Conservation (phyloP, 2,329 filamentous ascomycete species). For the Davidsoniella neocaledoniae region DNA sequence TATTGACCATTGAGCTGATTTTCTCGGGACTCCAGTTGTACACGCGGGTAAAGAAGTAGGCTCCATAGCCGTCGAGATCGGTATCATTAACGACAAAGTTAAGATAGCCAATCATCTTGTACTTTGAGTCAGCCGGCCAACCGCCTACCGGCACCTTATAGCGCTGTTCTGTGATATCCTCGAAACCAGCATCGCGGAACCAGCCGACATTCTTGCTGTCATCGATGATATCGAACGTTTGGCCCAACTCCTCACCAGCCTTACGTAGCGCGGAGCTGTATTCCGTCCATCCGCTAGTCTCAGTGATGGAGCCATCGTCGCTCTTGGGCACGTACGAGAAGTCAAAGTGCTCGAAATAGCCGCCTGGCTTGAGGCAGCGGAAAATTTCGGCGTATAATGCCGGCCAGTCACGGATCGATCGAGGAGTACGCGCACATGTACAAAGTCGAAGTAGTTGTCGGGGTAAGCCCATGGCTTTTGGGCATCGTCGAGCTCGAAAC, state of each 20-base stretch:
- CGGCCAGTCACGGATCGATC: constrained; percentile 36
- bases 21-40: constrained; percentile 21
- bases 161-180: constrained; percentile 15
- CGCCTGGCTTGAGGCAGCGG: constrained; percentile 39
- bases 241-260: constrained; percentile 18
- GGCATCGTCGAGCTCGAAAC: constrained; percentile 46
- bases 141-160: constrained; percentile 24
- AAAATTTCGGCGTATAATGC: constrained; percentile 33
- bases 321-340: constrained; percentile 24
- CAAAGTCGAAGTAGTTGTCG: constrained; percentile 35
- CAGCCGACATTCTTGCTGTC: constrained; percentile 14
- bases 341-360: constrained; percentile 23
- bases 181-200: constrained; percentile 17
- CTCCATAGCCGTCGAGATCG: constrained; percentile 22
- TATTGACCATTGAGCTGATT: constrained; percentile 20
- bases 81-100: constrained; percentile 20
- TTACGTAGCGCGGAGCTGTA: constrained; percentile 19
- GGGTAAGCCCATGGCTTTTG: constrained; percentile 32
- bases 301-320: constrained; percentile 19
- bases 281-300: constrained; percentile 16
- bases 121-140: constrained; percentile 28
- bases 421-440: constrained; percentile 38
- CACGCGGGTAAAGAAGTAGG: constrained; percentile 23
- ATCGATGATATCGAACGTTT: constrained; percentile 17
- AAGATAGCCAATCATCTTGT: constrained; percentile 28